Base-by-base conservation (phyloP, 148 eudicot species). In the Rhododendron ferrugineum region DNA sequence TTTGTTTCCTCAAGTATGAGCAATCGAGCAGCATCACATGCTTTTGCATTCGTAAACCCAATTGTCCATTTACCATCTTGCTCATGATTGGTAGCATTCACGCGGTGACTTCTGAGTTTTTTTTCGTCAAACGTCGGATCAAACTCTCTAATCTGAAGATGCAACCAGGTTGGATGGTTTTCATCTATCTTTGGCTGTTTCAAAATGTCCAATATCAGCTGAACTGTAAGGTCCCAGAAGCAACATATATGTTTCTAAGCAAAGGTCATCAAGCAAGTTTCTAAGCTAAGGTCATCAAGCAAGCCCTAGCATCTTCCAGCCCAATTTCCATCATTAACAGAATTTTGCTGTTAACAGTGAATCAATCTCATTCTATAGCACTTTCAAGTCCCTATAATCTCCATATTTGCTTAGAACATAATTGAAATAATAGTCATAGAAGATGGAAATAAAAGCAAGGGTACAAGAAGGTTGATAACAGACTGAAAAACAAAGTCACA, bases 51-150 rank as follows among this genome's bases (percentile, higher is more conserved):
- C 26, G 90, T 23, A 84, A 90, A 92, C 82, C 93, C 93, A 34
- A 92, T 88, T 50, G 91, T 90, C 93, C 93, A 92, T 87, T 88
- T 92, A 13, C 90, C 91, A 84, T 88, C 87, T 22, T 80, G 78
- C 78, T 85, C 89, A n/a, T 79, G 77, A 78, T 46, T 75, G 30
- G 85, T 79, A 72, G 88, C 64, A 54, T 85, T 87, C 40, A 42
- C 23, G 5, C n/a, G 56, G 85, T 78, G 66, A 36, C 83, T 78
- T 83, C 84, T 83, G 40, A 54, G 84, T 85, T 85, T 88, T 11
- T 82, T 81, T 32, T 44, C 86, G 52, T 74, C 83, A 66, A 66
- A 83, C 70, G 60, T 85, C 40, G 92, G 92, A 62, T 47, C 86
- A 52, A 76, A 85, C 72, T 90, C 92, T 88, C 92, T 89, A 56